Base-by-base conservation (phyloP, 805 yeast genomes). In the Blastobotrys americana region DNA sequence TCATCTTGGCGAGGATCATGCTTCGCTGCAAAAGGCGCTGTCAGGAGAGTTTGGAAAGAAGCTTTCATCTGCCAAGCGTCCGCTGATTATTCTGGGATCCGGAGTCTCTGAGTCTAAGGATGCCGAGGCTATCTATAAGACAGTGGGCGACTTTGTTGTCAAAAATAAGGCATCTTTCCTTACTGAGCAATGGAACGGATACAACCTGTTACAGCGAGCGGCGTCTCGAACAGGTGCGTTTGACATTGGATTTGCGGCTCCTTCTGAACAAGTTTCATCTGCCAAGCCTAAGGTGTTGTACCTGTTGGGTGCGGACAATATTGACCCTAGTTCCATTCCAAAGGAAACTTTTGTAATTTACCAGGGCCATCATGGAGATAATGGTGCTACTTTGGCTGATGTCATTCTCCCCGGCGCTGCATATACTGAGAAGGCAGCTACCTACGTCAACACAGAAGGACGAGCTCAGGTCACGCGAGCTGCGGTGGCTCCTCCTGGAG, bases 321-420 rank as follows among this genome's bases (percentile, higher is more conserved):
- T 84, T 50, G 67, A 72, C 49, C 76, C 80, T 49, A 67, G 73
- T 47, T 82, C 82, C 48, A 77, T 85, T 55, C 94, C 95, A 53
- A 71, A 72, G 63, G 93, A 85, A 61, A 86, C 95, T 3, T 86
- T 85, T 63, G 95, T 86, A 23, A 80, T 85, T 43, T 85, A 85
- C 68, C 87, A 85, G 68, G 95, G 95, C 45, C 95, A 86, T 66
- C 95, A 85, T 66, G 95, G 95, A 68, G 95, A 85, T 56, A 65
- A 75, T 18, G 95, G 95, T 55, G 95, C 95, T 22, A 80, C 90
- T 5, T 75, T 78, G 55, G 95, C 95, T 37, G 95, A 85, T 64
- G 94, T 85, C 37, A 76, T 85, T 48, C 74, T 85, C 54, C 95
- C 95, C 38, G 89, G 89, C 39, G 74, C 89, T 28, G 95, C 95